Evolutionary conservation across 208 protist species (phyloP).

Genomic region (Trypanosoma boissoni): DNA sequence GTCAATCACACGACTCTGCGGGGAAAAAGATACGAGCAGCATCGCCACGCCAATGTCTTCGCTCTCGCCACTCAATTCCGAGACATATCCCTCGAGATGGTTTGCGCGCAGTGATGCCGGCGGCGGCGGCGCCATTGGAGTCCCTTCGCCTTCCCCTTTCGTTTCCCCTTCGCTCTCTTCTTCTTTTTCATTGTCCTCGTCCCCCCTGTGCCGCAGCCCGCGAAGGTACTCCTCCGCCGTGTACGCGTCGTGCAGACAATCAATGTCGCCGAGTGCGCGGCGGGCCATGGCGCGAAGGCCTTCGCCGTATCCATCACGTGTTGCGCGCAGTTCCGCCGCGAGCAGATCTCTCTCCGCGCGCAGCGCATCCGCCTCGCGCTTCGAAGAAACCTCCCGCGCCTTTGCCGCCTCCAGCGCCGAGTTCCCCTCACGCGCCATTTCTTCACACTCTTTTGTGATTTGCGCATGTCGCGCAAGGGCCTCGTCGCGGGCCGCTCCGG

Average conservation of each 20-base stretch:
- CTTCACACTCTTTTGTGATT: constrained; percentile 5
- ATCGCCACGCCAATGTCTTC: constrained; percentile 5
- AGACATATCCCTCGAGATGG: neutral
- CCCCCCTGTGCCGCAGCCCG: neutral
- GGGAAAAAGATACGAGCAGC: constrained; percentile 24
- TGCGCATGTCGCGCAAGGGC: too few species aligned
- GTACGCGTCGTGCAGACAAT: constrained; percentile 27
- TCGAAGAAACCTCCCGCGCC: too few species aligned
- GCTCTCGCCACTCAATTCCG: too few species aligned
- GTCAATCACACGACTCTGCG: constrained; percentile 14
- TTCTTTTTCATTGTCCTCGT: neutral
- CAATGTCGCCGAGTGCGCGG: constrained; percentile 30
- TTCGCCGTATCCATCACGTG: constrained; percentile 13
- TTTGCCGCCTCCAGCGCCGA: too few species aligned
- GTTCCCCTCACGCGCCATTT: neutral
- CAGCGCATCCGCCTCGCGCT: neutral
- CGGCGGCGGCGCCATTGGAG: constrained; percentile 1
- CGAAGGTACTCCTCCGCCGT: constrained; percentile 13
- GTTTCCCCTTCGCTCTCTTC: neutral
- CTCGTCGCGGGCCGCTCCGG: too few species aligned
- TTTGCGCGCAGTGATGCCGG: neutral
- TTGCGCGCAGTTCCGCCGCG: constrained; percentile 12
- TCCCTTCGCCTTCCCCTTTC: neutral
- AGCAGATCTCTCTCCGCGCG: neutral
- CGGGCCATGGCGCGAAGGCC: constrained; percentile 25